phyloP scores from a whole-genome alignment of 179 eudicot genomes.

The Patellifolia procumbens region DNA sequence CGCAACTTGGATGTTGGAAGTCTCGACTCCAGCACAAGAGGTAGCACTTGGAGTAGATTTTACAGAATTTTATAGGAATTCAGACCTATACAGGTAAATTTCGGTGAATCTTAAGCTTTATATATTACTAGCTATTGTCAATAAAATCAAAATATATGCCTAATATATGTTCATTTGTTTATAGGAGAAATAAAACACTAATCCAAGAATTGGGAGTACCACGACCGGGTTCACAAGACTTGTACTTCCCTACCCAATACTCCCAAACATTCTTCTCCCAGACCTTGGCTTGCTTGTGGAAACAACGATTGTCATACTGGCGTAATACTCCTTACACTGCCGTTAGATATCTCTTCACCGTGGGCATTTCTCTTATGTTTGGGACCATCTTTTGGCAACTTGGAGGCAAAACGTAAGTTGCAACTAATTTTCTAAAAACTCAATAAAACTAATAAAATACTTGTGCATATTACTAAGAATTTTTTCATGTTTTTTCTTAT shows the following conservation, averaged over 20 bases:
- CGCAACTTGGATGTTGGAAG: constrained; percentile 56
- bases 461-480: too few species aligned
- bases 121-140: too few species aligned
- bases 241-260: constrained; percentile 49
- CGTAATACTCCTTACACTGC: constrained; percentile 52
- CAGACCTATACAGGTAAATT: constrained; percentile 37
- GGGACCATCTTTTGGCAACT: constrained; percentile 74
- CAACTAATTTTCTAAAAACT: too few species aligned
- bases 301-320: constrained; percentile 58
- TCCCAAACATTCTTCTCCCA: constrained; percentile 50
- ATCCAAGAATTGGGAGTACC: constrained; percentile 56
- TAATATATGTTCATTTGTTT: neutral
- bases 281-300: constrained; percentile 48
- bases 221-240: constrained; percentile 53
- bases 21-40: constrained; percentile 53
- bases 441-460: too few species aligned
- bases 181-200: constrained; percentile 76
- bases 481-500: neutral
- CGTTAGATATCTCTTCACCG: constrained; percentile 47
- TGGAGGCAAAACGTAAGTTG: constrained; percentile 55
- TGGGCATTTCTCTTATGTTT: constrained; percentile 36
- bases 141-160: too few species aligned
- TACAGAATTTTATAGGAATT: constrained; percentile 40
- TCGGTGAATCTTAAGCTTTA: neutral
- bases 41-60: constrained; percentile 40